These are phyloP conservation scores for Phylloporus sp. DNA, from an alignment of 768 basidiomycete genomes.

Conservation along the genomic window DNA sequence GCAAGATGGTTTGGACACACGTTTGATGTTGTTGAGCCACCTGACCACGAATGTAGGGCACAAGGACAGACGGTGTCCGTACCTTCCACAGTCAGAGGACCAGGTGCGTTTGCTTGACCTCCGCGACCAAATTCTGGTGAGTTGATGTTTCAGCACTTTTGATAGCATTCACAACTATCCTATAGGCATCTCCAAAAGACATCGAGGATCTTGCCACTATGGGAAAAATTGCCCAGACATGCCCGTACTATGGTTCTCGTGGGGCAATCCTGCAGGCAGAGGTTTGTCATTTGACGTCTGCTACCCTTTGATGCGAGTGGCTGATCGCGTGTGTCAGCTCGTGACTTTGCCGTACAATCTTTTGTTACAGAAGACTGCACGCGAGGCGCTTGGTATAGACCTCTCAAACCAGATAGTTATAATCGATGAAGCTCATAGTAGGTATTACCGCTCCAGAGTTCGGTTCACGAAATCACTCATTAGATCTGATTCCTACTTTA, in stretches of 20 bases:
- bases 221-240: constrained; percentile 67
- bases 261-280: constrained; percentile 88
- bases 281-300: constrained; percentile 37
- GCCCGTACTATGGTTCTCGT: constrained; percentile 92
- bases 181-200: constrained; percentile 82
- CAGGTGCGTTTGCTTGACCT: constrained; percentile 73
- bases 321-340: constrained; percentile 44
- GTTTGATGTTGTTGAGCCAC: not conserved
- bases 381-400: constrained; percentile 86
- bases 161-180: not conserved
- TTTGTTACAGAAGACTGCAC: constrained; percentile 72
- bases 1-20: constrained; percentile 48
- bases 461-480: constrained; percentile 3
- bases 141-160: not conserved
- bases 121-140: constrained; percentile 80
- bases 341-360: constrained; percentile 95
- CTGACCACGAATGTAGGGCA: constrained; percentile 41
- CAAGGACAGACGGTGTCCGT: constrained; percentile 67
- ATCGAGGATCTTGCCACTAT: constrained; percentile 85
- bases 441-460: constrained; percentile 28
- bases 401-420: constrained; percentile 82
- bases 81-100: constrained; percentile 68
- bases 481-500: constrained; percentile 87
- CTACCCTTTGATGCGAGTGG: not conserved
- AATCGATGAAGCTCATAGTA: constrained; percentile 96